Conservation (phyloP, 768 basidiomycete species). For the Dacryopinax spathularia region DNA sequence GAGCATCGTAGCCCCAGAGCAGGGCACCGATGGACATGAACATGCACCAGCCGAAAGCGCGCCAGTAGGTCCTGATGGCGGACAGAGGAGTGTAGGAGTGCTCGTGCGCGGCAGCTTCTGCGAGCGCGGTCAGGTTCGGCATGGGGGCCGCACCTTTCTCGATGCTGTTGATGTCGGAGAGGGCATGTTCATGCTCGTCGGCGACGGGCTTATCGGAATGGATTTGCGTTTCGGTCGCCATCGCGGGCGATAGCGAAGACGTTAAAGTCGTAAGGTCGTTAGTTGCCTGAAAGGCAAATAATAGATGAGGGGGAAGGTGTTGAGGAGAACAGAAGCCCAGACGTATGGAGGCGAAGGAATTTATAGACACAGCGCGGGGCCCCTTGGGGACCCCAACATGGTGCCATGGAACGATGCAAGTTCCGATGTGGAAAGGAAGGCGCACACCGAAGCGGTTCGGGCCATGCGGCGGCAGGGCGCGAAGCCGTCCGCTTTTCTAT, state of each 20-base stretch:
- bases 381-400: not conserved
- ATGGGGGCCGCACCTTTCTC: not conserved
- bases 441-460: not conserved
- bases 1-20: slow-evolving; percentile 13
- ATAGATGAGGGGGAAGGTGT: too few relatives aligned
- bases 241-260: not conserved
- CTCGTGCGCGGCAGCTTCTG: slow-evolving; percentile 7
- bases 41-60: slow-evolving; percentile 10
- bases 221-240: not conserved
- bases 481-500: not conserved
- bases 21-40: slow-evolving; percentile 11
- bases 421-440: not conserved
- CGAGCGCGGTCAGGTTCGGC: slow-evolving; percentile 4
- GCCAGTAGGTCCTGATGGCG: slow-evolving; percentile 8
- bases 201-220: not conserved
- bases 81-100: slow-evolving; percentile 4
- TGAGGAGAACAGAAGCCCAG: not conserved
- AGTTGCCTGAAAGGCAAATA: not conserved
- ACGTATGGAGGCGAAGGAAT: not conserved
- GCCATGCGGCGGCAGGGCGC: not conserved
- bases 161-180: not conserved
- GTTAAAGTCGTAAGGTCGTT: not conserved
- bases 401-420: not conserved
- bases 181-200: not conserved
- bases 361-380: not conserved